Base-by-base conservation (phyloP, 805 yeast genomes). In the Isabelozyma rhagii region DNA sequence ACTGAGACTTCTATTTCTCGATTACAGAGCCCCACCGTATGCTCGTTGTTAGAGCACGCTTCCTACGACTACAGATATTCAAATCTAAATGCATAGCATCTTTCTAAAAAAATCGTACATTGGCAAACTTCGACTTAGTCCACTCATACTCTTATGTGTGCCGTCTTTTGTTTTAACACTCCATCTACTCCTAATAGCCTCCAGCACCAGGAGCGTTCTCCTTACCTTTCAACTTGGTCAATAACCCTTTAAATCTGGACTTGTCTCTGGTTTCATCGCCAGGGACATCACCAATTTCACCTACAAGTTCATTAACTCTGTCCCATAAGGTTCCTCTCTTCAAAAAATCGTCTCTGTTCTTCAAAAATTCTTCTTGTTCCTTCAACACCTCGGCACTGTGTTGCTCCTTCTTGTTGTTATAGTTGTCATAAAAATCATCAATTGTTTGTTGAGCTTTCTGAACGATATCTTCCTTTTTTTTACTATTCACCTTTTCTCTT, bases 351-450 rank as follows among this genome's bases (percentile, higher is more conserved):
- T 91, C 97, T 64, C 94, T 84, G 60, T 86, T 83, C 49, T 78
- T 81, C 53, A 88, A 65, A 64, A 86, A 91, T 52, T 80, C 82
- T 56, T 81, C 83, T 58, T 89, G 89, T 57, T 87, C 94, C 46
- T 75, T 73, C 63, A 77, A 75, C 10, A 88, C 85, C 51, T 79
- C 78, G 52, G 81, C 84, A 49, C 84, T 72, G 46, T 83, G 81
- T 55, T 79, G 79, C 47, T 89, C 93, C 68, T 84, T 87, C 74
- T 92, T 92, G 63, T 78, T 75, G 72, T 89, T 91, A 77, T 93
- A 93, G 63, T 85, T 85, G 59, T 89, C 96, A 68, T 93, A 93
- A 68, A 93, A 93, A 55, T 88, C 96, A 66, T 93, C 97, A 61
- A 91, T 82, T 47, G 90, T 84, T 64, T 84, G 83, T 61, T 82